Evolutionary conservation across 2,329 filamentous ascomycete species (phyloP), one percentile per base, ranked within the genome.

Genomic region (Juglanconis sp.): DNA sequence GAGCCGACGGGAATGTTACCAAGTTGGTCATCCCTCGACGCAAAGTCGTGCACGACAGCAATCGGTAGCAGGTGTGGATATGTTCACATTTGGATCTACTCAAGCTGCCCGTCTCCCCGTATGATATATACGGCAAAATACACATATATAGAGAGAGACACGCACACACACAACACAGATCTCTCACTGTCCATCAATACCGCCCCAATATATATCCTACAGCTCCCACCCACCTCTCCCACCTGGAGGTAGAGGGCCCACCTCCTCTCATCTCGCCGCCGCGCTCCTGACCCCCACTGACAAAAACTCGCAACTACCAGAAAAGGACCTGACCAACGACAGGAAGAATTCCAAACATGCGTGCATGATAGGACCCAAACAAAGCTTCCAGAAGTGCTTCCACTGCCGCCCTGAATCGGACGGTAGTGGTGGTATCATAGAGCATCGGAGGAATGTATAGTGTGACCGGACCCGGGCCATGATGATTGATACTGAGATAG

Each of bases 401-500:
- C 48, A 46, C 56, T n/a, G 24, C 44, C 56, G 46, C 32, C 51
- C 55, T 49, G 7, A 31, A 42, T 36, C 46, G 55, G 54, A 58
- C 51, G 59, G 44, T 40, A 40, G 60, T 53, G 38, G 46, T 53
- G 57, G 57, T 62, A 62, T 60, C 60, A 57, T 62, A 46, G 57
- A 60, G 60, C 57, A 56, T 56, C 35, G 53, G 60, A 58, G 48
- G 48, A 62, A 56, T 57, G 60, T 53, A 53, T 48, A 47, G 40
- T 57, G 50, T 62, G 53, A 36, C 60, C 57, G 35, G 49, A 56
- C 57, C 60, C 35, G 57, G 60, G 60, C 53, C 57, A 60, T 17
- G 30, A 40, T n/a, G 38, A 58, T 34, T 53, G 50, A 50, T 35
- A 53, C 34, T 54, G 36, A 24, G 24, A 53, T 53, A 42, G 42